These are phyloP conservation scores for Ceratobasidium sp. DNA, from an alignment of 1,284 basidiomycete genomes.

Conservation along the genomic window DNA sequence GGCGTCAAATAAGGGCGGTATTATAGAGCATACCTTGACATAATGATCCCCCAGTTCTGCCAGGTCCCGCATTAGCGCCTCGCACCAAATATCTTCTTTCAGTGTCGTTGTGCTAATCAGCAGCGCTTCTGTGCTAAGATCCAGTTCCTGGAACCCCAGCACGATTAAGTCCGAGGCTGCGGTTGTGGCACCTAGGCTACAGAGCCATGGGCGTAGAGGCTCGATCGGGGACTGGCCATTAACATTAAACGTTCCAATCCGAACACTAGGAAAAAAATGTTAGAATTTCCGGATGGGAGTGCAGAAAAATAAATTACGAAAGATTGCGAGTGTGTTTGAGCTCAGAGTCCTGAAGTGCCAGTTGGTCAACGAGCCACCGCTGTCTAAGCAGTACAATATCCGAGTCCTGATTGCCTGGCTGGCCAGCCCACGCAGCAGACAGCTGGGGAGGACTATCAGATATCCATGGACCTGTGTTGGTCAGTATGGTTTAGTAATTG, in stretches of 20 bases:
- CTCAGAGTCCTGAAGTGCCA: constrained; percentile 47
- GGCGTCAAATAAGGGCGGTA: neutral
- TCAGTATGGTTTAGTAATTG: neutral
- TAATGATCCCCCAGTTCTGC: constrained; percentile 69
- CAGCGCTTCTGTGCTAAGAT: constrained; percentile 74
- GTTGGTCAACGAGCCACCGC: constrained; percentile 62
- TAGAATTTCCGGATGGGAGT: neutral
- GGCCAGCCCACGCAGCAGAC: constrained; percentile 65
- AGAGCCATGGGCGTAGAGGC: constrained; percentile 63
- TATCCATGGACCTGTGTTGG: constrained; percentile 33
- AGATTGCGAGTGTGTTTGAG: constrained; percentile 40
- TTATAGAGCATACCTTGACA: constrained; percentile 60
- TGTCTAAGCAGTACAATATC: constrained; percentile 66
- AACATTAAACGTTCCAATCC: constrained; percentile 79
- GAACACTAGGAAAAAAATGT: constrained; percentile 53
- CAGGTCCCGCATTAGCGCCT: constrained; percentile 66
- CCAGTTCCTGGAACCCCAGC: constrained; percentile 77
- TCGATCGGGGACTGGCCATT: constrained; percentile 75
- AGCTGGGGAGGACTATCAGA: constrained; percentile 46
- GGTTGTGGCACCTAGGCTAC: constrained; percentile 33
- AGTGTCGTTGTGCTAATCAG: constrained; percentile 63
- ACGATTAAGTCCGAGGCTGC: constrained; percentile 67
- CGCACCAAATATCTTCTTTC: constrained; percentile 72
- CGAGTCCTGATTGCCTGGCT: constrained; percentile 61
- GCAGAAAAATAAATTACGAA: constrained; percentile 44